Conservation (phyloP, 805 yeast genomes). For the Phaffomyces antillensis region DNA sequence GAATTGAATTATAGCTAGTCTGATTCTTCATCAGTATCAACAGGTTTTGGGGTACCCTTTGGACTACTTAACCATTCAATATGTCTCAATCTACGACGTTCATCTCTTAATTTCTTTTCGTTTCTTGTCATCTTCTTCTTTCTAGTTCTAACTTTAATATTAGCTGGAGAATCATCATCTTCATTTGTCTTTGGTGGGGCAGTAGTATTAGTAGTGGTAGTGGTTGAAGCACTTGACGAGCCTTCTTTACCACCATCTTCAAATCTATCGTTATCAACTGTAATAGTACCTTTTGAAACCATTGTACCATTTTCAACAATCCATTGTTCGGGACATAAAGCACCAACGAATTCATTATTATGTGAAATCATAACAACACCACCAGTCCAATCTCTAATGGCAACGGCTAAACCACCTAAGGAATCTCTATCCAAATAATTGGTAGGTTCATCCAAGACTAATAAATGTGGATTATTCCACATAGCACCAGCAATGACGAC, state of each 20-base stretch:
- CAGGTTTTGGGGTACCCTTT: slow-evolving; percentile 95
- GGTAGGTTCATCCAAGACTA: slow-evolving; percentile 97
- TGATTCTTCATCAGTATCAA: slow-evolving; percentile 89
- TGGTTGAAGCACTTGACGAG: slow-evolving; percentile 14
- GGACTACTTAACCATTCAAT: slow-evolving; percentile 93
- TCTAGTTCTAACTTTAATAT: slow-evolving; percentile 85
- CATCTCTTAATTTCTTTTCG: slow-evolving; percentile 85
- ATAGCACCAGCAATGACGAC: slow-evolving; percentile 99
- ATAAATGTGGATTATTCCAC: slow-evolving; percentile 98
- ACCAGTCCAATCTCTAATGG: slow-evolving; percentile 96
- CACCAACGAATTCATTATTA: slow-evolving; percentile 94
- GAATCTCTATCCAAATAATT: slow-evolving; percentile 97
- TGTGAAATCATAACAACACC: slow-evolving; percentile 99
- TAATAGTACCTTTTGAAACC: slow-evolving; percentile 74
- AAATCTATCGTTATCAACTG: slow-evolving; percentile 70
- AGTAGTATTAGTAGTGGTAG: slow-evolving; percentile 23
- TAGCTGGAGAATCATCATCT: slow-evolving; percentile 90
- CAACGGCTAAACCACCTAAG: slow-evolving; percentile 93
- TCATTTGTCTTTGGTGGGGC: slow-evolving; percentile 37
- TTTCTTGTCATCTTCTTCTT: slow-evolving; percentile 98
- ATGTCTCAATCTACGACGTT: slow-evolving; percentile 90
- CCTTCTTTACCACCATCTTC: slow-evolving; percentile 59
- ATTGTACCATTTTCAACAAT: slow-evolving; percentile 87
- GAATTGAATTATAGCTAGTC: background rate
- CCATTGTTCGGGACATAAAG: slow-evolving; percentile 98